Conservation (phyloP, 1,284 basidiomycete genomes). For the Heterobasidion irregulare region DNA sequence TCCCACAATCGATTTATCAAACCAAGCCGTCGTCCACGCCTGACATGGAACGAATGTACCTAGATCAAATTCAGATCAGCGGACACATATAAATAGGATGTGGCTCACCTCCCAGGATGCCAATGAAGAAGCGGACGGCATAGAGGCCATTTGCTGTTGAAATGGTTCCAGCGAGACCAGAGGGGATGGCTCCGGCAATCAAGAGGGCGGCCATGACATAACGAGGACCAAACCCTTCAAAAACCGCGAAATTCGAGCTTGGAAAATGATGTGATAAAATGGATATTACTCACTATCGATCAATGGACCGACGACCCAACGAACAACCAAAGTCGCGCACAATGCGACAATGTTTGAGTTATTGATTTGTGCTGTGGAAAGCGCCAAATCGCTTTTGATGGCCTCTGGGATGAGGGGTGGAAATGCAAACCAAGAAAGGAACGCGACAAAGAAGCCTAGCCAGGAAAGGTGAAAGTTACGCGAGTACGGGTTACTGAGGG, state of each 20-base stretch:
- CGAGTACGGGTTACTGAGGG: neutral
- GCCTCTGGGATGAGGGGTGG: slow-evolving; percentile 54
- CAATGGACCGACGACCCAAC: slow-evolving; percentile 44
- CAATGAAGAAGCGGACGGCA: slow-evolving; percentile 43
- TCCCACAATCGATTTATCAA: slow-evolving; percentile 53
- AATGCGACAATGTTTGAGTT: slow-evolving; percentile 57
- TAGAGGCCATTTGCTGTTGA: slow-evolving; percentile 37
- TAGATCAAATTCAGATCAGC: neutral
- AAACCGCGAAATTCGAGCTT: neutral
- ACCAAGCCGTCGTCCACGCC: slow-evolving; percentile 54
- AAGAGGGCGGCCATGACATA: slow-evolving; percentile 55
- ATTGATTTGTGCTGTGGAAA: slow-evolving; percentile 38
- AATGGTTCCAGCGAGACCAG: slow-evolving; percentile 50
- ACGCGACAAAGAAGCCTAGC: neutral
- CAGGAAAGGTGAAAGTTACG: neutral
- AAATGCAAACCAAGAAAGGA: slow-evolving; percentile 60
- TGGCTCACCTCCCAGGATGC: slow-evolving; percentile 8
- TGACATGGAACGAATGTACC: slow-evolving; percentile 52
- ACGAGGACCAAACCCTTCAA: slow-evolving; percentile 45
- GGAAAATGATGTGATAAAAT: neutral
- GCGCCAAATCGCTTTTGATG: slow-evolving; percentile 46
- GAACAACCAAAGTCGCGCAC: slow-evolving; percentile 45
- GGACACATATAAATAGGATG: neutral
- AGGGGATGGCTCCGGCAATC: slow-evolving; percentile 54
- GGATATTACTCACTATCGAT: slow-evolving; percentile 21